phyloP scores from a whole-genome alignment of 495 filamentous ascomycete species.

The Penicillium coffeae region DNA sequence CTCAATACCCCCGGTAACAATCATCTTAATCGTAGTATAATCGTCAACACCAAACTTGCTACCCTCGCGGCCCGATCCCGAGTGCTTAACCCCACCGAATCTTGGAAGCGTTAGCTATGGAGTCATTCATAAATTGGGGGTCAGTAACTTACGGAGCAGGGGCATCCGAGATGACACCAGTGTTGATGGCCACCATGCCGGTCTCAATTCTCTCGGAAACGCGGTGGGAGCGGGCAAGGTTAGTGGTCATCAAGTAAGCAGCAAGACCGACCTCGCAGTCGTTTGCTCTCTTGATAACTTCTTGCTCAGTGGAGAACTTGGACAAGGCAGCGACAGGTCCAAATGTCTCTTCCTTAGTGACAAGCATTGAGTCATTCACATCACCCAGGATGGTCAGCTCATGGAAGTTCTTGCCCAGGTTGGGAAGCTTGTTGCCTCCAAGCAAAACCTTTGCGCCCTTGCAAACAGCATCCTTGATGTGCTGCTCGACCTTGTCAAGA shows the following conservation, averaged over 20 bases:
- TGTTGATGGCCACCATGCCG: conserved; percentile 47
- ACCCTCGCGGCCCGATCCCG: conserved; percentile 89
- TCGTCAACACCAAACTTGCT: conserved; percentile 88
- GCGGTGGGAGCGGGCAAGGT: conserved; percentile 31
- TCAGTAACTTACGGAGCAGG: conserved; percentile 56
- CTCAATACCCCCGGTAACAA: conserved; percentile 76
- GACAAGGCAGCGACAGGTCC: conserved; percentile 23
- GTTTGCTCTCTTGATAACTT: conserved; percentile 25
- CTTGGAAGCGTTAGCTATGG: conserved; percentile 29
- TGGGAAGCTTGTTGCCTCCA: conserved; percentile 9
- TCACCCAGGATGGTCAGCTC: conserved; percentile 47
- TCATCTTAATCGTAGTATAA: conserved; percentile 81
- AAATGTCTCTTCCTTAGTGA: conserved; percentile 28
- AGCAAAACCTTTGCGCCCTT: conserved; percentile 31
- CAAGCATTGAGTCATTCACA: conserved; percentile 60
- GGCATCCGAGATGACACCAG: conserved; percentile 70
- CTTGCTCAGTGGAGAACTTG: conserved; percentile 28
- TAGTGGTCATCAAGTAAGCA: conserved; percentile 38
- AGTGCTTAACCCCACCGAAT: conserved; percentile 95
- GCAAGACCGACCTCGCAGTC: conserved; percentile 40
- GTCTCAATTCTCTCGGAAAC: conserved; percentile 40
- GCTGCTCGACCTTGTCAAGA: conserved; percentile 65
- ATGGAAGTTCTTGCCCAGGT: conserved; percentile 54
- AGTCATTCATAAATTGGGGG: background rate
- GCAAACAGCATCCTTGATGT: conserved; percentile 64